phyloP scores from a whole-genome alignment of 768 basidiomycete species.

The Amanita exitialis region DNA sequence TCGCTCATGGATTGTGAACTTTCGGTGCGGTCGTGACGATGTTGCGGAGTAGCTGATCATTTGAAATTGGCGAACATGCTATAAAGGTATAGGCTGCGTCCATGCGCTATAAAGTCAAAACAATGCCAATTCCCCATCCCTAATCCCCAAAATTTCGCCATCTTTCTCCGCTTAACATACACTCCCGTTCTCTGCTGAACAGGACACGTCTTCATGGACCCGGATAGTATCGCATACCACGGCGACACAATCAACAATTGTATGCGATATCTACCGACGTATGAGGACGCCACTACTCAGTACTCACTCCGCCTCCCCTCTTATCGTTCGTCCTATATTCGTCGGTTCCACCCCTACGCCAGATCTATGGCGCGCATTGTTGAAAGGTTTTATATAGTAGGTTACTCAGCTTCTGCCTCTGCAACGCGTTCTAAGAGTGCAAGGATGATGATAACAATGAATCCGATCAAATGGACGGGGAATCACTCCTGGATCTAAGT shows the following conservation, averaged over 20 bases:
- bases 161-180: too few species aligned
- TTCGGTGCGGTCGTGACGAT: too few species aligned
- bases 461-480: neutral
- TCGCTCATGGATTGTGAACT: neutral
- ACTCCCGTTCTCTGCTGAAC: neutral
- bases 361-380: neutral
- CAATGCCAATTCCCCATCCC: neutral
- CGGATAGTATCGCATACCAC: neutral
- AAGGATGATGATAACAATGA: neutral
- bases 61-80: neutral
- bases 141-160: neutral
- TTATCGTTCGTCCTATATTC: conserved; percentile 1
- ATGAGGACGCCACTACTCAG: neutral
- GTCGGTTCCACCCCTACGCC: neutral
- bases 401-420: neutral
- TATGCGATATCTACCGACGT: neutral
- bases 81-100: neutral
- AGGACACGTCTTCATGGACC: neutral
- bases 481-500: neutral
- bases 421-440: neutral
- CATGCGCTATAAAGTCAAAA: neutral
- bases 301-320: neutral
- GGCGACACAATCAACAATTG: neutral
- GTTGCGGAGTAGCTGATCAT: neutral
- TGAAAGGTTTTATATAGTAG: neutral